Conservation (phyloP, 768 basidiomycete species). For the Serendipita sp. region DNA sequence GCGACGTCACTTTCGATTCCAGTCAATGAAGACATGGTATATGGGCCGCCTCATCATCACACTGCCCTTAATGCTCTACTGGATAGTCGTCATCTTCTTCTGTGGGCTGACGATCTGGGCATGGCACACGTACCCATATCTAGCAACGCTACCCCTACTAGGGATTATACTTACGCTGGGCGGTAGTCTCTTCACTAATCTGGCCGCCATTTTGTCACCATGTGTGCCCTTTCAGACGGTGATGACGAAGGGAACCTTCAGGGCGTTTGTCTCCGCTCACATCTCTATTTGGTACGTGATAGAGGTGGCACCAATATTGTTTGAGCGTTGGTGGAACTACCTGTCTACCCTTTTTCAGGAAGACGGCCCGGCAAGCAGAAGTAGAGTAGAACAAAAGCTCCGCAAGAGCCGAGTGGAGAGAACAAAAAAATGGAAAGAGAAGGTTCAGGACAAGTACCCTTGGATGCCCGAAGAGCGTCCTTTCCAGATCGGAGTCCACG, state of each 20-base stretch:
- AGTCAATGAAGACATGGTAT: background rate
- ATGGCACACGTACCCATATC: background rate
- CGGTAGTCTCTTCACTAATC: background rate
- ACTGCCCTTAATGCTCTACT: background rate
- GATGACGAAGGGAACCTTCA: background rate
- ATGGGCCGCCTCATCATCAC: background rate
- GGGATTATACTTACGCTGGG: background rate
- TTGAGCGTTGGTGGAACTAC: too few species aligned
- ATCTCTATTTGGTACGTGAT: too few species aligned
- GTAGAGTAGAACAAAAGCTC: too few species aligned
- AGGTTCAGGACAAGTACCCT: background rate
- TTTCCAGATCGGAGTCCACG: background rate
- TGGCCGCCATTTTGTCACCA: background rate
- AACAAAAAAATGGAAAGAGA: background rate
- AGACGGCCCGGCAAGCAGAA: too few species aligned
- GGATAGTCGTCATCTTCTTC: background rate
- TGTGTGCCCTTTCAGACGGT: background rate
- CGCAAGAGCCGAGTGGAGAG: background rate
- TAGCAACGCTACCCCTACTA: background rate
- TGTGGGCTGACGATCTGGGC: background rate
- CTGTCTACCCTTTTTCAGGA: too few species aligned
- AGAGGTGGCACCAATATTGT: too few species aligned
- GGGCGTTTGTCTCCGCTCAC: background rate
- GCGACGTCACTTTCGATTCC: background rate
- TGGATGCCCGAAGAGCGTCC: background rate